These are phyloP conservation scores for Lentinula novae-zelandiae DNA, from an alignment of 1,284 basidiomycete genomes.

Conservation along the genomic window DNA sequence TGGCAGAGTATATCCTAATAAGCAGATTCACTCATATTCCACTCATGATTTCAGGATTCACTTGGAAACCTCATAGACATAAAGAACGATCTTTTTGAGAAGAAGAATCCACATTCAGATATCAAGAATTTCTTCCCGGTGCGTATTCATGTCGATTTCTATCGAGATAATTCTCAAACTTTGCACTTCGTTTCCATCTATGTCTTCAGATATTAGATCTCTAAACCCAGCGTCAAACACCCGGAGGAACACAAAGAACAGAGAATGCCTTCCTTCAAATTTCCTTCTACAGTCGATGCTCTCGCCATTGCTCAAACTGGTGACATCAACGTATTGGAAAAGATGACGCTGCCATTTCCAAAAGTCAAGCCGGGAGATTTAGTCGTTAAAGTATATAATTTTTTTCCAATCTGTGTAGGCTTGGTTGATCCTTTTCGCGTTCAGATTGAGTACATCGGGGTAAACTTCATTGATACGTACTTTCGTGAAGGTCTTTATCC, in stretches of 20 bases:
- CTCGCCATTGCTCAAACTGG: slow-evolving; percentile 42
- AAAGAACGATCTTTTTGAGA: no score
- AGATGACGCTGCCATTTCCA: slow-evolving; percentile 53
- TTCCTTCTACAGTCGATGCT: background rate
- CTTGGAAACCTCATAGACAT: no score
- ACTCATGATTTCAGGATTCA: no score
- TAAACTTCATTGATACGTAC: slow-evolving; percentile 90
- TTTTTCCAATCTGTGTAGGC: background rate
- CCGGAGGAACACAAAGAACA: background rate
- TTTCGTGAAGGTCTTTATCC: slow-evolving; percentile 61
- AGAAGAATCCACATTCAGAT: no score
- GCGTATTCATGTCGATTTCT: no score
- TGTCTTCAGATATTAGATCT: background rate
- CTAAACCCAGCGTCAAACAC: background rate
- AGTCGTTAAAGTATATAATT: slow-evolving; percentile 67
- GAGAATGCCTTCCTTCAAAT: background rate
- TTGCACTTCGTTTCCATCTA: background rate
- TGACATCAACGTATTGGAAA: slow-evolving; percentile 77
- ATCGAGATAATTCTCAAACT: no score
- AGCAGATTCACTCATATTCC: no score
- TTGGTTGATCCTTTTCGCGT: background rate
- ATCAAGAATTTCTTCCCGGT: no score
- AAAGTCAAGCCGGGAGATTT: slow-evolving; percentile 62
- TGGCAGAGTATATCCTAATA: no score
- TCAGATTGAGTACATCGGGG: slow-evolving; percentile 65